A percentile compares a stretch with the other conserved stretches of the same genome.
phyloP scores from a whole-genome alignment of 2,329 filamentous ascomycete genomes.

The Ophiosphaerella herpotricha region DNA sequence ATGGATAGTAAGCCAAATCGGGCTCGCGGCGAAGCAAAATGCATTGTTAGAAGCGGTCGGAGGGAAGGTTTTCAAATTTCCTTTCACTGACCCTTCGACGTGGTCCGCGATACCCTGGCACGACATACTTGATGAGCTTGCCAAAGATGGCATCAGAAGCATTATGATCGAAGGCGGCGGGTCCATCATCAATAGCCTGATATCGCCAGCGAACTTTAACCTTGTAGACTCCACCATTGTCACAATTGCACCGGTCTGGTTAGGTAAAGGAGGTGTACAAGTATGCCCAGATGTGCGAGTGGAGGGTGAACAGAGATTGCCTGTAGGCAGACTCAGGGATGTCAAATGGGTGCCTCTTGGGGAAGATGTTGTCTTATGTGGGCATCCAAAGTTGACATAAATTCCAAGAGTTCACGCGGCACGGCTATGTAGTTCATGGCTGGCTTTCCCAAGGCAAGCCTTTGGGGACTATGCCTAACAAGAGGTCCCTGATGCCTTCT shows the following conservation, averaged over 20 bases:
- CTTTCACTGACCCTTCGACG: background rate
- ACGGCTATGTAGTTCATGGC: background rate
- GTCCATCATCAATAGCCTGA: conserved; percentile 77
- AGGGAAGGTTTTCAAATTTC: conserved; percentile 24
- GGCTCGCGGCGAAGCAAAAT: conserved; percentile 35
- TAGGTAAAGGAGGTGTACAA: conserved; percentile 81
- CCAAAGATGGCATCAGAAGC: conserved; percentile 67
- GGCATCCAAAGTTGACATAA: conserved; percentile 35
- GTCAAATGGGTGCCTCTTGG: conserved; percentile 79
- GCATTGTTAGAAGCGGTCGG: conserved; percentile 32
- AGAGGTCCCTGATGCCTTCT: conserved; percentile 30
- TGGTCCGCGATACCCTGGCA: conserved; percentile 56
- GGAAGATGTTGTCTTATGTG: conserved; percentile 82
- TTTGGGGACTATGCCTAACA: conserved; percentile 25
- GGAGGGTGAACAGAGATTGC: conserved; percentile 54
- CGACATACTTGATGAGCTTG: conserved; percentile 64
- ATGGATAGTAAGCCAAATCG: conserved; percentile 61
- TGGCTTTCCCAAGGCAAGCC: conserved; percentile 33
- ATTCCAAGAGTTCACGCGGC: no score
- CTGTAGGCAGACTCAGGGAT: conserved; percentile 67
- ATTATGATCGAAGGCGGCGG: conserved; percentile 94
- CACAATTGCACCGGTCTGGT: conserved; percentile 86
- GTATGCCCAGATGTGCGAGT: conserved; percentile 70
- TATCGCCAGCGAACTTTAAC: conserved; percentile 64
- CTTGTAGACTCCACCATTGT: conserved; percentile 80